Conservation (phyloP, 2,329 filamentous ascomycete genomes). For the Fusarium fujikuroi region DNA sequence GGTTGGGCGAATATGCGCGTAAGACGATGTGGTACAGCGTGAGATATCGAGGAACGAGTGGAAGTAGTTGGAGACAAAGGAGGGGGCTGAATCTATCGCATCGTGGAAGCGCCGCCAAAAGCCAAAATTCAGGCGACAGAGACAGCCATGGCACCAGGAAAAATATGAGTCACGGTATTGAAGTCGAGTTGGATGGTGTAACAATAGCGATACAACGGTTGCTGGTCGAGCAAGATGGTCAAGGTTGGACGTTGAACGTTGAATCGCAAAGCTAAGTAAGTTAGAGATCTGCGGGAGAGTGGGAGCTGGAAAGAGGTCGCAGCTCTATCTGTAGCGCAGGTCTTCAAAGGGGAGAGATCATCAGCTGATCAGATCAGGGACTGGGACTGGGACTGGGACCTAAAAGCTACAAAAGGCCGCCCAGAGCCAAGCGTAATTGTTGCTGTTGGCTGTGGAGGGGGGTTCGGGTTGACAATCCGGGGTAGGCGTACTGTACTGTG, state of each 20-base stretch:
- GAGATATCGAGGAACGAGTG: slow-evolving; percentile 37
- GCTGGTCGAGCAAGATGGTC: slow-evolving; percentile 12
- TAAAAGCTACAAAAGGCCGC: slow-evolving; percentile 26
- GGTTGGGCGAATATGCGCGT: slow-evolving; percentile 23
- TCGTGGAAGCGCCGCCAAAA: slow-evolving; percentile 38
- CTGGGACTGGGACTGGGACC: slow-evolving; percentile 20
- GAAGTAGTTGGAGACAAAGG: slow-evolving; percentile 37
- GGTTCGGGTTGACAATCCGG: slow-evolving; percentile 41
- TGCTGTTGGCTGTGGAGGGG: slow-evolving; percentile 36
- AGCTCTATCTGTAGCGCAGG: slow-evolving; percentile 38
- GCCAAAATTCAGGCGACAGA: slow-evolving; percentile 36
- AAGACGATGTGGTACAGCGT: slow-evolving; percentile 26
- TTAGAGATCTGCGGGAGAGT: slow-evolving; percentile 40
- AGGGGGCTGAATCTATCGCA: slow-evolving; percentile 41
- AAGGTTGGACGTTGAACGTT: slow-evolving; percentile 16
- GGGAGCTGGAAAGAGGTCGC: slow-evolving; percentile 37
- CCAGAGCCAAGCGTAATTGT: slow-evolving; percentile 34
- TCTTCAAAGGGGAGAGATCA: slow-evolving; percentile 46
- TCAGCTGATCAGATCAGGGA: slow-evolving; percentile 44
- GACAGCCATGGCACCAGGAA: slow-evolving; percentile 38
- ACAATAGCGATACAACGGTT: neutral
- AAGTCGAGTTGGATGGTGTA: neutral
- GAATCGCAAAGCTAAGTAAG: slow-evolving; percentile 19
- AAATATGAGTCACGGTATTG: slow-evolving; percentile 2
- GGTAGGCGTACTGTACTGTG: slow-evolving; percentile 33